Evolutionary conservation across 2,329 filamentous ascomycete genomes (phyloP).

Genomic region (Fusarium sp.): DNA sequence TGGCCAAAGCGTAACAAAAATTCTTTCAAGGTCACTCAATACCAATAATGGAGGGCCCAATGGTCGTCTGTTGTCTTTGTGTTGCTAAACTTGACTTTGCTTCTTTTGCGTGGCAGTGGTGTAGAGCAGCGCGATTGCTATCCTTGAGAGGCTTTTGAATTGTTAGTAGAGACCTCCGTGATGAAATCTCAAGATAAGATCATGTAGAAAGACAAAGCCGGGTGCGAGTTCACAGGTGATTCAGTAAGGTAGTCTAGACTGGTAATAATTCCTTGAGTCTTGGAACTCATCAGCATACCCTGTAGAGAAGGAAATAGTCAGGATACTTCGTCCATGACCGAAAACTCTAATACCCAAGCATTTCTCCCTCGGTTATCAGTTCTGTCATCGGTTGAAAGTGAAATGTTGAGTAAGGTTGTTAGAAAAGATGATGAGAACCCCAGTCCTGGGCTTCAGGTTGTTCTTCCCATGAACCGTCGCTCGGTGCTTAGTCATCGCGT

Average conservation of each 20-base stretch:
- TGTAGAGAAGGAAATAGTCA: too few species aligned
- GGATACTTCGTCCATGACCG: too few species aligned
- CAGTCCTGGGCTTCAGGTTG: not conserved
- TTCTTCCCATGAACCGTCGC: not conserved
- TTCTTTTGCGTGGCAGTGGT: not conserved
- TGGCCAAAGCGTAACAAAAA: not conserved
- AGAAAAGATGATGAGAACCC: not conserved
- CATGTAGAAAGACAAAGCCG: not conserved
- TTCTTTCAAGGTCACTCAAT: not conserved
- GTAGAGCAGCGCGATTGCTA: not conserved
- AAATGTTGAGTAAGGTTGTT: not conserved
- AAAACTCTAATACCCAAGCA: too few species aligned
- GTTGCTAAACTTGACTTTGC: not conserved
- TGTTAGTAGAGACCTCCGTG: not conserved
- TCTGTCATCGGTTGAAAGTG: not conserved
- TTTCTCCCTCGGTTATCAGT: not conserved
- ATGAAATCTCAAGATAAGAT: not conserved
- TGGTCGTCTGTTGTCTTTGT: not conserved
- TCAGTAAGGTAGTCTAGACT: too few species aligned
- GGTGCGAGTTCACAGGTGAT: not conserved
- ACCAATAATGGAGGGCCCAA: not conserved
- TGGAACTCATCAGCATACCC: too few species aligned
- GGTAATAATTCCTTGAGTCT: too few species aligned
- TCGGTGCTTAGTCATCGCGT: conserved; percentile 1
- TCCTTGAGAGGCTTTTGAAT: not conserved